Evolutionary conservation across 345 rosid genomes (phyloP), one percentile per base, ranked within the genome.

Genomic region (Gossypium longicalyx): DNA sequence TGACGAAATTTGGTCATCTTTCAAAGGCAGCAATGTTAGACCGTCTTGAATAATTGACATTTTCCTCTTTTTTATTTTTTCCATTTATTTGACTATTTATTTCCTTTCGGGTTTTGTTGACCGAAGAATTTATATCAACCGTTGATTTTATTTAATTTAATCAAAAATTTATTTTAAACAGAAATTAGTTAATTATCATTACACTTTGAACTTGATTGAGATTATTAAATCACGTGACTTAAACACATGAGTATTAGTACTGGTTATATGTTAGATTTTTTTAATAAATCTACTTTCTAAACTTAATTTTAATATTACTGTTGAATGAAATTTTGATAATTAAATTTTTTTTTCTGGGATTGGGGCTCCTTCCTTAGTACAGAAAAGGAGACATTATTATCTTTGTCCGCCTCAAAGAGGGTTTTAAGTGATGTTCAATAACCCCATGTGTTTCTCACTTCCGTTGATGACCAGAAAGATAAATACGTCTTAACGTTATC

Each of bases 391-490:
- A 52, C 82, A 58, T 29, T 57, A 71, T 52, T 80, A 29, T 29
- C 34, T 29, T 29, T 29, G 87, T 80, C 82, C 77, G 74, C 81
- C 80, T 73, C 60, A 64, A 47, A 2, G 74, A 73, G 41, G 78
- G 71, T 80, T 73, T 71, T 38, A 52, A 47, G 82, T 83, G 71
- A 71, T 77, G 77, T 79, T 86, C 87, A 80, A 56, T 66, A 75
- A 52, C 85, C 85, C 89, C 83, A 86, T 85, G 59, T 80, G 80
- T 76, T 66, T 23, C 75, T 77, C 85, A 73, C 82, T 23, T 54
- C 29, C 7, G 0, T 34, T 43, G 23, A 11, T 17, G 3, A 13
- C 0, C 7, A 23, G 7, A 23, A 25, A 70, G 27, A 34, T 17
- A 44, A 7, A 52, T 23, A 60, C 23, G 49, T 66, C 53, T 44